Evolutionary conservation across 2,329 filamentous ascomycete genomes (phyloP), one percentile per base, ranked within the genome.

Genomic region (Amauroascus niger): DNA sequence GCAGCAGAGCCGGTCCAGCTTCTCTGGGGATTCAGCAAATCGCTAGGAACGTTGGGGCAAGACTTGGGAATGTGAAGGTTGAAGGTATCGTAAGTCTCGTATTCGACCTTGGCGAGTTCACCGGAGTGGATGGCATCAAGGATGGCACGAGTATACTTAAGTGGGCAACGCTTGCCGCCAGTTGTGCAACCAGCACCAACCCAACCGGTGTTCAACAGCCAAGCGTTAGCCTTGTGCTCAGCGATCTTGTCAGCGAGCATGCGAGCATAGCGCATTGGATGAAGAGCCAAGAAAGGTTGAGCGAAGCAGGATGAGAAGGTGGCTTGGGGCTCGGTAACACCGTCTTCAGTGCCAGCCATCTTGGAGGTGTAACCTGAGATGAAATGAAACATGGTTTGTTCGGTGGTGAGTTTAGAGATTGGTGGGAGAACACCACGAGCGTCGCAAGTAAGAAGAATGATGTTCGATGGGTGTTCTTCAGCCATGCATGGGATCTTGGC

Each of bases 321-420:
- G 22, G 93, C 93, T 76, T 97, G 88, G 60, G 93, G 93, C 76
- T 98, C 93, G 8, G 87, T 94, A 61, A 98, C 83, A 67, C 93
- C 93, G 61, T 96, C 88, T 77, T 98, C 93, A 32, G 93, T 98
- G 67, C 93, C 93, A 61, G 93, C 93, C 93, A 98, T 98, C 84
- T 98, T 98, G 69, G 91, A 97, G 60, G 93, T 98, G 81, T 98
- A 98, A 64, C 93, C 93, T 16, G 88, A 95, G 75, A 98, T 98
- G 83, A 98, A 98, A 81, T 98, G 93, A 85, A 97, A 98, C 91
- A 98, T 97, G 72, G 89, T 95, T 78, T 97, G 93, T 66, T 88
- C 83, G 60, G 86, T 82, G 78, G 86, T 83, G 70, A 98, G 86
- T 80, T 97, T 97, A 66, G 89, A 96, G 75, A 98, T 97, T 47